Evolutionary conservation across 139 green algal genomes (phyloP), one percentile per base, ranked within the genome.

Genomic region (Haematococcus lacustris): DNA sequence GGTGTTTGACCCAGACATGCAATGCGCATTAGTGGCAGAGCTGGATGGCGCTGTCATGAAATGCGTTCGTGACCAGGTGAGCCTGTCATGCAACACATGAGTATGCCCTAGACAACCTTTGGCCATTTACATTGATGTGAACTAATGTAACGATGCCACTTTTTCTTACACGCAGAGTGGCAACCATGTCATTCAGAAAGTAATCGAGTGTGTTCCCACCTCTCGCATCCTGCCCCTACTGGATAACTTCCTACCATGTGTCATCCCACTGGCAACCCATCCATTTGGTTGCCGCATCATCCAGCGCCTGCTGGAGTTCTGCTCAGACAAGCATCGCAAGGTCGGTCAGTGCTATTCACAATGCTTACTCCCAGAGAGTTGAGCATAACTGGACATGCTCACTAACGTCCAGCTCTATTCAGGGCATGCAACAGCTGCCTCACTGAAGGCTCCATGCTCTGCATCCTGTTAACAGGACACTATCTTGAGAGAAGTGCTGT

Each of bases 151-250:
- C n/a, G n/a, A n/a, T n/a, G n/a, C n/a, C n/a, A n/a, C n/a, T n/a
- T n/a, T n/a, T n/a, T n/a, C n/a, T n/a, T n/a, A n/a, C n/a, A n/a
- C n/a, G 51, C 70, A 78, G 71, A 98, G 98, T 63, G 93, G 92
- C 73, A 98, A 98, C 84, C 93, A 98, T 75, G 93, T 98, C 43
- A 90, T 98, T 28, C 93, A 97, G 72, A 95, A 92, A 73, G 78
- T 94, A 83, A 93, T 97, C 35, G 92, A 97, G 84, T 88, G 89
- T 53, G 83, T 98, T 35, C 84, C 89, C 39, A 83, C 76, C 0
- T 70, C 81, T 37, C 81, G 82, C 73, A 87, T 95, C 60, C 64
- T 53, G 25, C 32, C 76, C 43, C 43, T 88, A n/a, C 57, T 95
- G 65, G 75, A 92, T 79, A 78, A 77, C 63, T 92, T 97, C 76